phyloP scores from a whole-genome alignment of 1,139 yeast genomes.

The Blastobotrys proliferans region DNA sequence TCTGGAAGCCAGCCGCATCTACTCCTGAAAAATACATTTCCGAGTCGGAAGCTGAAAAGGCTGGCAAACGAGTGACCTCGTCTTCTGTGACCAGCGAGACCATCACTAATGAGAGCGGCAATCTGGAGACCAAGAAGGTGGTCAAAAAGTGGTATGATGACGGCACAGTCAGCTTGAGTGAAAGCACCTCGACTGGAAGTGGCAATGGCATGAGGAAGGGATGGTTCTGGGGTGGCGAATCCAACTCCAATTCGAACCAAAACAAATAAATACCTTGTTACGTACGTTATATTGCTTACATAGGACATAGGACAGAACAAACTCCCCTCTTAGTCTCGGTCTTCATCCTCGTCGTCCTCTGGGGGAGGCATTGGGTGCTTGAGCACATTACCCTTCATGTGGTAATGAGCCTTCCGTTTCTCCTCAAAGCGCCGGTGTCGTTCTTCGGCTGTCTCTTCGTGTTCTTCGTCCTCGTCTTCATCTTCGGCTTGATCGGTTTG shows the following conservation, averaged over 20 bases:
- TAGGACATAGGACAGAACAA: not conserved
- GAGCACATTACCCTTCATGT: conserved; percentile 54
- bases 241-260: no score
- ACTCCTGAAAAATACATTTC: conserved; percentile 16
- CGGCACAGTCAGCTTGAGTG: conserved; percentile 49
- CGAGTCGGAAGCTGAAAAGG: conserved; percentile 27
- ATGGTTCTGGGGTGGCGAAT: conserved; percentile 30
- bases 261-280: not conserved
- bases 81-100: conserved; percentile 46
- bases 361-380: conserved; percentile 26
- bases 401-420: conserved; percentile 73
- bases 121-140: conserved; percentile 51
- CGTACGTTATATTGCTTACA: not conserved
- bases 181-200: conserved; percentile 22
- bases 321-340: conserved; percentile 1
- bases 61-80: conserved; percentile 45
- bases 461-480: conserved; percentile 38
- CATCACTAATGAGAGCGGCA: conserved; percentile 46
- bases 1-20: conserved; percentile 11
- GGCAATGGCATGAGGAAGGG: conserved; percentile 19
- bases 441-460: conserved; percentile 51
- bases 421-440: conserved; percentile 68
- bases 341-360: conserved; percentile 27
- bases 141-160: conserved; percentile 56
- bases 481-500: conserved; percentile 40